Conservation (phyloP, 2,329 filamentous ascomycete genomes). For the Pseudopyricularia javanii region DNA sequence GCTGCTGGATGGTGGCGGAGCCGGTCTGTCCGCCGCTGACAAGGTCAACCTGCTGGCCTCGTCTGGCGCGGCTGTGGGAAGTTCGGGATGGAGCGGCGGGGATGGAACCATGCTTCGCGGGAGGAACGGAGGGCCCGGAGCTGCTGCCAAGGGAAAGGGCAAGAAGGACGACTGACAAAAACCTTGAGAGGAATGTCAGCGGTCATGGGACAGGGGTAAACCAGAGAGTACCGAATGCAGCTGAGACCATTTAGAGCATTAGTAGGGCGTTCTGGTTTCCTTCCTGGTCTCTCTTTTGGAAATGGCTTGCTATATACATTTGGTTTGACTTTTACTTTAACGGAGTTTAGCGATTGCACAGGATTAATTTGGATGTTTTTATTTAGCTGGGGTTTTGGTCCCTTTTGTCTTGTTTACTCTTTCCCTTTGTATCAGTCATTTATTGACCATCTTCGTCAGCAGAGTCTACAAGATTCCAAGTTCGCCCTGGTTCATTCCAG, state of each 20-base stretch:
- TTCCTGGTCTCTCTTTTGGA: not conserved
- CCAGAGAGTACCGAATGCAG: not conserved
- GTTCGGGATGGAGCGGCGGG: constrained; percentile 24
- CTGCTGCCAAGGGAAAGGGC: constrained; percentile 18
- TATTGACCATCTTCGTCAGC: not conserved
- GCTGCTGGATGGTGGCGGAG: not conserved
- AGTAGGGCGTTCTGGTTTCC: not conserved
- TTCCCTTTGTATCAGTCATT: not conserved
- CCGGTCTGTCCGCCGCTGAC: not conserved
- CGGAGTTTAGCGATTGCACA: not conserved
- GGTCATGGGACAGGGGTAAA: not conserved
- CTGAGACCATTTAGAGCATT: not conserved
- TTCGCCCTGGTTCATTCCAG: constrained; percentile 23
- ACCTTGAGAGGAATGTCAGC: not conserved
- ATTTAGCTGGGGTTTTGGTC: not conserved
- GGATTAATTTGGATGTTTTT: not conserved
- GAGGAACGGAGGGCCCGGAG: constrained; percentile 16
- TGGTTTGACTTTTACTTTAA: not conserved
- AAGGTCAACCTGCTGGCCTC: constrained; percentile 16
- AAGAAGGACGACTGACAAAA: constrained; percentile 29
- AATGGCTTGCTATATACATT: not conserved
- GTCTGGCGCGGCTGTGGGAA: constrained; percentile 8
- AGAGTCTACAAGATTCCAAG: not conserved
- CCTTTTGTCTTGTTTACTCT: too few species aligned
- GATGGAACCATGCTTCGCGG: constrained; percentile 22